Conservation (phyloP, 345 rosid genomes). For the Pugionium cornutum region DNA sequence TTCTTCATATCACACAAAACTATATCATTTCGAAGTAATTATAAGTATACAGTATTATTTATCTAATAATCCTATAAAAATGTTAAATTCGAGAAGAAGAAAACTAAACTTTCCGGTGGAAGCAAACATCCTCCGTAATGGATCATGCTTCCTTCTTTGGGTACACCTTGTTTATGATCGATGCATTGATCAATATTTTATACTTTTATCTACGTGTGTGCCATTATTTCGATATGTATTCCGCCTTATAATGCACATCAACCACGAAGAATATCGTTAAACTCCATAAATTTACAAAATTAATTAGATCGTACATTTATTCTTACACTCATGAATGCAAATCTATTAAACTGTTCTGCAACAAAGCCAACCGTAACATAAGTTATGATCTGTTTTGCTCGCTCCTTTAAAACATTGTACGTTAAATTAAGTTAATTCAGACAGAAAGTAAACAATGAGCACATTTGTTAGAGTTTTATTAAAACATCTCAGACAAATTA, state of each 20-base stretch:
- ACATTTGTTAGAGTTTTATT: too few relatives aligned
- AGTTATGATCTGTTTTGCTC: too few relatives aligned
- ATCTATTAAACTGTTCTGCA: not conserved
- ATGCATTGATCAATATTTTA: slow-evolving; percentile 28
- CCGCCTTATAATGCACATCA: slow-evolving; percentile 31
- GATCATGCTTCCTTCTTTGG: slow-evolving; percentile 41
- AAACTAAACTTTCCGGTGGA: slow-evolving; percentile 30
- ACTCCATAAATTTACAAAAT: not conserved
- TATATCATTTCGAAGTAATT: not conserved
- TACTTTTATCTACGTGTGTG: slow-evolving; percentile 7
- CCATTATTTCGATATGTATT: slow-evolving; percentile 17
- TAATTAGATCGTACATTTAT: slow-evolving; percentile 24
- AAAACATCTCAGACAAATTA: too few relatives aligned
- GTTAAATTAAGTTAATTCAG: too few relatives aligned
- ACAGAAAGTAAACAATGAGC: too few relatives aligned
- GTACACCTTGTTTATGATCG: slow-evolving; percentile 37
- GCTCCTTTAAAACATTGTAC: too few relatives aligned
- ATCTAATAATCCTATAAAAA: not conserved
- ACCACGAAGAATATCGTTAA: slow-evolving; percentile 35
- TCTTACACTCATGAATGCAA: slow-evolving; percentile 19
- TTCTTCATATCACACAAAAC: not conserved
- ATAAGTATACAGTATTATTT: too few relatives aligned
- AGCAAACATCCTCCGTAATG: slow-evolving; percentile 49
- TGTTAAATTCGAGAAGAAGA: not conserved
- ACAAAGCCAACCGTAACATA: not conserved